These are phyloP conservation scores for Hericium erinaceus DNA, from an alignment of 768 basidiomycete genomes.

Conservation along the genomic window DNA sequence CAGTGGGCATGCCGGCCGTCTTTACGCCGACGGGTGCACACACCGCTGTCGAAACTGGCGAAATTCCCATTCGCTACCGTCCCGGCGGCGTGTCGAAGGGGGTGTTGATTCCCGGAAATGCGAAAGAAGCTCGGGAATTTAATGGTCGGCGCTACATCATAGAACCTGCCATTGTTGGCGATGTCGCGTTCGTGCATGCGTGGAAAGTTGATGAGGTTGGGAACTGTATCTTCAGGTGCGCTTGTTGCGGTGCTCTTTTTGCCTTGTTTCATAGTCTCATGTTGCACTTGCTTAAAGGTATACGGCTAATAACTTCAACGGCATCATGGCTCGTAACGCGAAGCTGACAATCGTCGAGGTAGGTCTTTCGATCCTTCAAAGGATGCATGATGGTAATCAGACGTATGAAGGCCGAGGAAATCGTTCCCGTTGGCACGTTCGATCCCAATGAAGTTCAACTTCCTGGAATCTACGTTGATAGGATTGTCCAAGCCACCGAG, in stretches of 20 bases:
- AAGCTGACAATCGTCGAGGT: slow-evolving; percentile 85
- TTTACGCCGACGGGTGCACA: slow-evolving; percentile 88
- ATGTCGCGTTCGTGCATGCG: slow-evolving; percentile 76
- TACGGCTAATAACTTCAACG: slow-evolving; percentile 77
- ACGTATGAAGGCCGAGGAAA: slow-evolving; percentile 52
- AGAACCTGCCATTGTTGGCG: slow-evolving; percentile 72
- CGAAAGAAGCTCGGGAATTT: slow-evolving; percentile 66
- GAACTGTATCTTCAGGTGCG: slow-evolving; percentile 77
- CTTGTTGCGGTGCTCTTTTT: not conserved
- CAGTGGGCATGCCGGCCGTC: slow-evolving; percentile 86
- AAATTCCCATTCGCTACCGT: slow-evolving; percentile 71
- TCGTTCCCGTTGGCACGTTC: slow-evolving; percentile 66
- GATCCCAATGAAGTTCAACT: slow-evolving; percentile 75
- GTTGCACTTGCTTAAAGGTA: slow-evolving; percentile 35
- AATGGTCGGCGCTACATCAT: slow-evolving; percentile 68
- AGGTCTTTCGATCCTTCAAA: not conserved
- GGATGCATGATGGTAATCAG: not conserved
- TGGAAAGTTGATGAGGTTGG: slow-evolving; percentile 89
- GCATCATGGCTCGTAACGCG: slow-evolving; percentile 81
- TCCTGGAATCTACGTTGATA: slow-evolving; percentile 79
- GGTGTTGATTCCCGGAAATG: slow-evolving; percentile 58
- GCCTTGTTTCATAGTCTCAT: not conserved
- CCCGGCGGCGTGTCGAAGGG: slow-evolving; percentile 59
- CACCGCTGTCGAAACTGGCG: slow-evolving; percentile 70
- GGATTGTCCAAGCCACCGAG: slow-evolving; percentile 66